These are phyloP conservation scores for Fusarium xyrophilum DNA, from an alignment of 2,329 filamentous ascomycete genomes.

Conservation along the genomic window DNA sequence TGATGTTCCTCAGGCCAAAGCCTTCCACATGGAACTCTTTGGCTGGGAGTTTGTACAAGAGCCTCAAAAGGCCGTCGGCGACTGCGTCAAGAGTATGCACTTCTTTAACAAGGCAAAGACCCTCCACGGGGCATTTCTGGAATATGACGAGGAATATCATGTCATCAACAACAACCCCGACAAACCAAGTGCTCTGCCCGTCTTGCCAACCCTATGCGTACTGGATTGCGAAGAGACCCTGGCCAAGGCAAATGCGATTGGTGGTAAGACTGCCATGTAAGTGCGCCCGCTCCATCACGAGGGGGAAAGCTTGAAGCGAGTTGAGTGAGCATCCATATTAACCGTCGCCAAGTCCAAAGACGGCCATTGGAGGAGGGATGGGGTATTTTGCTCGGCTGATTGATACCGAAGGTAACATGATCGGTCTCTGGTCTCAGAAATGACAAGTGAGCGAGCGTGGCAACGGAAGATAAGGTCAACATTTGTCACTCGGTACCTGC, in stretches of 20 bases:
- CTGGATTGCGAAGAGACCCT: constrained; percentile 45
- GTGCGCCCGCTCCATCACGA: constrained; percentile 22
- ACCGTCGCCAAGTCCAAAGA: constrained; percentile 44
- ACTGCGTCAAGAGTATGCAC: constrained; percentile 44
- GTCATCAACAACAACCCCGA: constrained; percentile 40
- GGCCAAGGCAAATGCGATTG: constrained; percentile 39
- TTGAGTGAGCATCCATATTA: neutral
- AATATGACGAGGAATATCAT: constrained; percentile 43
- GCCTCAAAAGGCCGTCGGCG: constrained; percentile 23
- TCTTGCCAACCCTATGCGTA: constrained; percentile 47
- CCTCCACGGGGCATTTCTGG: constrained; percentile 47
- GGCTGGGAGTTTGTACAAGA: constrained; percentile 43
- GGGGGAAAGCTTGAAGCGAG: neutral
- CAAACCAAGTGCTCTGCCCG: constrained; percentile 37
- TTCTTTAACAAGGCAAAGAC: constrained; percentile 46
- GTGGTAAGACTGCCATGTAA: constrained; percentile 48
- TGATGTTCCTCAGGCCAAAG: constrained; percentile 45
- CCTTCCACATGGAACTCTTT: constrained; percentile 49
- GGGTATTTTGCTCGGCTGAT: constrained; percentile 48
- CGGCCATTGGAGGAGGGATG: constrained; percentile 45
- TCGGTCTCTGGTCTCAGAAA: constrained; percentile 46
- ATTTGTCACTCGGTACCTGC: neutral
- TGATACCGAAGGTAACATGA: constrained; percentile 50
- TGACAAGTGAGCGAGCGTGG: constrained; percentile 37
- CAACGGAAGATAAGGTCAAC: neutral